phyloP scores from a whole-genome alignment of 352 stramenopile species.

The Phytopythium kandeliae region DNA sequence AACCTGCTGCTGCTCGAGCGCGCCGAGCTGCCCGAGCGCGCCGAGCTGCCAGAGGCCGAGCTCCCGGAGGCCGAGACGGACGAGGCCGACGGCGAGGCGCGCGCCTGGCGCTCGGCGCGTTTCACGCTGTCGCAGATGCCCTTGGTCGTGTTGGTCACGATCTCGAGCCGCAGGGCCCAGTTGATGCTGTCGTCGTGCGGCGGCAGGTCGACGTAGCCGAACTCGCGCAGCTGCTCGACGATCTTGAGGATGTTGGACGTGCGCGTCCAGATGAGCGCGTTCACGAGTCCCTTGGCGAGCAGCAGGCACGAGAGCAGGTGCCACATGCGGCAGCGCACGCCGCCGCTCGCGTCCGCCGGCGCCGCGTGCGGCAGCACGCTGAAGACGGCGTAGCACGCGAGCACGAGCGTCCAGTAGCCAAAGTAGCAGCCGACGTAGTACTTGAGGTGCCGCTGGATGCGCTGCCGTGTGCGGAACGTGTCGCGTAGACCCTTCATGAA shows the following conservation, averaged over 20 bases:
- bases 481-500: slow-evolving; percentile 70
- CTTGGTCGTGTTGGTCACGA: slow-evolving; percentile 81
- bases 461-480: slow-evolving; percentile 68
- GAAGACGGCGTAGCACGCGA: slow-evolving; percentile 66
- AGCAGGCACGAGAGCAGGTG: slow-evolving; percentile 66
- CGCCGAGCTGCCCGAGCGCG: too few species aligned
- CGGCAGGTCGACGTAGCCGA: slow-evolving; percentile 54
- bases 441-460: slow-evolving; percentile 78
- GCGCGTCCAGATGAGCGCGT: slow-evolving; percentile 76
- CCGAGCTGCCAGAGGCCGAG: slow-evolving; percentile 5
- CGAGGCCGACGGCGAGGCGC: slow-evolving; percentile 18
- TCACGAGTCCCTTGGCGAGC: slow-evolving; percentile 74
- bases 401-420: slow-evolving; percentile 76
- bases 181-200: slow-evolving; percentile 81
- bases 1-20: not conserved
- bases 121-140: slow-evolving; percentile 79
- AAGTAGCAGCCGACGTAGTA: slow-evolving; percentile 88
- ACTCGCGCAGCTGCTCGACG: slow-evolving; percentile 58
- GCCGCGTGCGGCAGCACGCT: slow-evolving; percentile 35
- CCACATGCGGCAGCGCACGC: slow-evolving; percentile 61
- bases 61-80: slow-evolving; percentile 13
- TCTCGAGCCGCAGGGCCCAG: slow-evolving; percentile 80
- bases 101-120: slow-evolving; percentile 53
- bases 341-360: slow-evolving; percentile 10
- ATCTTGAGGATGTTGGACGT: slow-evolving; percentile 79